Percentiles rank a stretch among this genome's conserved stretches.
Evolutionary conservation across 306 rosid genomes (phyloP).

Genomic region (Acmispon strigosus): DNA sequence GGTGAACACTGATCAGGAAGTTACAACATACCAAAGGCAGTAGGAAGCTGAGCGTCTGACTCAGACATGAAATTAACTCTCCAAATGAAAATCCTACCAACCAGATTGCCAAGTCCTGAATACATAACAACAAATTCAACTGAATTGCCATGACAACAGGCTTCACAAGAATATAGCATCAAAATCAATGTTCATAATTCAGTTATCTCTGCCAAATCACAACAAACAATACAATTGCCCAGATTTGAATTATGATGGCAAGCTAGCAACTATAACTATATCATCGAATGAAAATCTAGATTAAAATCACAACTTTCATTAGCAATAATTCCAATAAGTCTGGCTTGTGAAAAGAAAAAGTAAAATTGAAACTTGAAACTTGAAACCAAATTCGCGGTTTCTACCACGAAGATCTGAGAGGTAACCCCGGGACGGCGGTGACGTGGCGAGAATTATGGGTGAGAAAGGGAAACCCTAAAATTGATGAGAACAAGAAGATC

Average conservation of each 20-base stretch:
- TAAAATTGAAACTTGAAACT: no score
- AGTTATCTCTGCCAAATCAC: background rate
- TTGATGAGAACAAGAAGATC: background rate
- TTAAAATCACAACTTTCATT: background rate
- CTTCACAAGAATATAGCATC: background rate
- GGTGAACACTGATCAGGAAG: background rate
- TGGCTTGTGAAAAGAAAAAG: background rate
- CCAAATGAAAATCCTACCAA: conserved; percentile 25
- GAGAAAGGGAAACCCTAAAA: conserved; percentile 6
- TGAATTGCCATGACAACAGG: background rate
- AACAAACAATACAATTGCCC: background rate
- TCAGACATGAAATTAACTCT: conserved; percentile 65
- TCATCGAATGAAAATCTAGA: background rate
- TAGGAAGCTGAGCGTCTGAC: conserved; percentile 56
- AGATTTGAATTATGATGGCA: background rate
- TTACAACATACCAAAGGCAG: conserved; percentile 53
- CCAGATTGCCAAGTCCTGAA: conserved; percentile 42
- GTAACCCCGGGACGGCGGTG: background rate
- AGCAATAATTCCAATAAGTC: background rate
- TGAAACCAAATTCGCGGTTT: background rate
- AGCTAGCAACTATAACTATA: background rate
- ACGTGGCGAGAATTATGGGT: background rate
- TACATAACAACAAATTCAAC: background rate
- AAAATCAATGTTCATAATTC: background rate
- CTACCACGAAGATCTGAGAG: background rate